A percentile compares a stretch with the other conserved stretches of the same genome.
phyloP scores from a whole-genome alignment of 495 filamentous ascomycete species.

The Talaromyces wortmannii region DNA sequence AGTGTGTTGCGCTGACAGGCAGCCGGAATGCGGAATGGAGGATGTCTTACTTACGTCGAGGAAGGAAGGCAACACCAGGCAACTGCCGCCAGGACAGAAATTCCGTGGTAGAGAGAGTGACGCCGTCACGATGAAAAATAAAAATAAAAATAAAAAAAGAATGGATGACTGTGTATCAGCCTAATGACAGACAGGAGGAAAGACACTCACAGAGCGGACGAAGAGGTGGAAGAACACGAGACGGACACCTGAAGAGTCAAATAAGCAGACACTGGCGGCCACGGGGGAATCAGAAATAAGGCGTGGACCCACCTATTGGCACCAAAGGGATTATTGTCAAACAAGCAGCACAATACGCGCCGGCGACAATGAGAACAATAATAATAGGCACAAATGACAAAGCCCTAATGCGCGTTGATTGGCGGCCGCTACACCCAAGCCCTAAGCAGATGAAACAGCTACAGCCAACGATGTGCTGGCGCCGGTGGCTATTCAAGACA shows the following conservation, averaged over 20 bases:
- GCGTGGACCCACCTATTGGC: not conserved
- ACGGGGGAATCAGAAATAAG: not conserved
- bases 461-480: too few relatives aligned
- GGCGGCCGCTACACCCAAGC: not conserved
- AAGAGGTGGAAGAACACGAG: not conserved
- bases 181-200: not conserved
- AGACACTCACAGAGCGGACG: not conserved
- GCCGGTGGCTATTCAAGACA: too few relatives aligned
- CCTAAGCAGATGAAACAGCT: not conserved
- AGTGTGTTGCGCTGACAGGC: not conserved
- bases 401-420: not conserved
- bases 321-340: too few relatives aligned
- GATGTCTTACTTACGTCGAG: not conserved
- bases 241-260: not conserved
- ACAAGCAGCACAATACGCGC: too few relatives aligned
- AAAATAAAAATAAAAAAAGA: not conserved
- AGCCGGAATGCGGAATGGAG: not conserved
- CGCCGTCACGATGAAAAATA: not conserved
- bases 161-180: not conserved
- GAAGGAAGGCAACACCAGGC: not conserved
- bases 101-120: not conserved
- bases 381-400: not conserved
- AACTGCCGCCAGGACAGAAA: not conserved
- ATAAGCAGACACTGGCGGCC: not conserved
- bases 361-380: not conserved